phyloP scores from a whole-genome alignment of 352 stramenopile species.

The Pythium coloratum region DNA sequence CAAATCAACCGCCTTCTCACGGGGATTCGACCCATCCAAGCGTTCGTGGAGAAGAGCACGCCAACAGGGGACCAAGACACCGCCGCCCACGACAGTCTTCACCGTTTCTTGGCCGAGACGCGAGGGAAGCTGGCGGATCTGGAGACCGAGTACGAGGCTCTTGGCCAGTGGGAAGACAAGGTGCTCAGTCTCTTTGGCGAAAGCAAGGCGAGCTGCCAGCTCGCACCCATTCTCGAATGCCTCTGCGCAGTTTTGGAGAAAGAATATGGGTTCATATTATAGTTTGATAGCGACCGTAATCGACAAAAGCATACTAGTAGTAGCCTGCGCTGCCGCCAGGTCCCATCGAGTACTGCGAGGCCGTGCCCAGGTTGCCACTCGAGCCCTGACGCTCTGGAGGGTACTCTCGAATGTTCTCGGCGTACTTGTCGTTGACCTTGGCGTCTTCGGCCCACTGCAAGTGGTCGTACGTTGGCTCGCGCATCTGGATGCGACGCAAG shows the following conservation, averaged over 20 bases:
- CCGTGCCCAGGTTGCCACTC: conserved; percentile 45
- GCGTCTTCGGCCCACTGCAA: conserved; percentile 89
- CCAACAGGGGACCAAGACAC: conserved; percentile 35
- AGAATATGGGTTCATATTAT: conserved; percentile 19
- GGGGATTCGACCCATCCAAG: conserved; percentile 43
- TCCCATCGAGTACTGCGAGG: conserved; percentile 57
- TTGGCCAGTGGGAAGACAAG: conserved; percentile 65
- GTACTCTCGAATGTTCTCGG: conserved; percentile 89
- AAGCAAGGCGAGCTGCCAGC: conserved; percentile 63
- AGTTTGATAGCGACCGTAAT: conserved; percentile 4
- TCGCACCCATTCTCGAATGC: conserved; percentile 49
- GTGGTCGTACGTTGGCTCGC: conserved; percentile 89
- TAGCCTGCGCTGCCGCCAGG: conserved; percentile 33
- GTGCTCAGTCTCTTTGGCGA: conserved; percentile 64
- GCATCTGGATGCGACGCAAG: conserved; percentile 87
- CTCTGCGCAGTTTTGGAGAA: conserved; percentile 33
- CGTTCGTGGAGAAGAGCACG: conserved; percentile 44
- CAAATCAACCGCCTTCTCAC: conserved; percentile 58
- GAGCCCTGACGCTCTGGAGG: conserved; percentile 45
- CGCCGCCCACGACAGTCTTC: conserved; percentile 44
- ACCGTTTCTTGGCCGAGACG: conserved; percentile 51
- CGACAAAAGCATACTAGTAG: conserved; percentile 14
- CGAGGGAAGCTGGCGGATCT: conserved; percentile 39
- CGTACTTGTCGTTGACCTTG: conserved; percentile 81
- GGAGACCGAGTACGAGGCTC: conserved; percentile 61